phyloP scores from a whole-genome alignment of 495 filamentous ascomycete genomes.

The Staphylotrichum longicolle region DNA sequence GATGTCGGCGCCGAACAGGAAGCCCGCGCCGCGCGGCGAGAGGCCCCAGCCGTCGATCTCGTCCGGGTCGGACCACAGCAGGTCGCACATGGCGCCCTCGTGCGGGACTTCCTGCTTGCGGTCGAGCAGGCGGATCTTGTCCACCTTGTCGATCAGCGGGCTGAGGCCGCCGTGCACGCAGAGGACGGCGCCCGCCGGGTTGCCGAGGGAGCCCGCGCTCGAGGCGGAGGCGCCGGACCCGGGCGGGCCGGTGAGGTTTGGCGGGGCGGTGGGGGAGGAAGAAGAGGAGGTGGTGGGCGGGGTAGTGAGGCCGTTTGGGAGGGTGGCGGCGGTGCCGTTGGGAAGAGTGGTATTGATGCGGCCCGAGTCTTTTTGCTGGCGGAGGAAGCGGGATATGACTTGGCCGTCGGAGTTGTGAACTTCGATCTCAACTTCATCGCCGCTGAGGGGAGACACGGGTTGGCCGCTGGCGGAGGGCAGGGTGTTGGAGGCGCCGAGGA shows the following conservation, averaged over 20 bases:
- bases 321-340: slow-evolving; percentile 18
- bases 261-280: background rate
- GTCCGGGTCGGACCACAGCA: slow-evolving; percentile 97
- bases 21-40: slow-evolving; percentile 90
- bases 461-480: slow-evolving; percentile 51
- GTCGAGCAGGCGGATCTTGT: slow-evolving; percentile 93
- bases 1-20: slow-evolving; percentile 94
- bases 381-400: slow-evolving; percentile 68
- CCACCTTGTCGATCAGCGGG: slow-evolving; percentile 87
- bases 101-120: slow-evolving; percentile 98
- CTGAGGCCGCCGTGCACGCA: slow-evolving; percentile 95
- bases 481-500: slow-evolving; percentile 80
- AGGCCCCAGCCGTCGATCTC: slow-evolving; percentile 98
- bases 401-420: slow-evolving; percentile 79
- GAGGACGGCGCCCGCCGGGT: slow-evolving; percentile 77
- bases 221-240: slow-evolving; percentile 73
- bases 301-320: slow-evolving; percentile 38
- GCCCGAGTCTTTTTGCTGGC: slow-evolving; percentile 36
- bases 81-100: slow-evolving; percentile 98
- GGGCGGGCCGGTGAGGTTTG: slow-evolving; percentile 63
- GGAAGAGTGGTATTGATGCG: slow-evolving; percentile 2
- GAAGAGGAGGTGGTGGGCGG: background rate
- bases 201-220: slow-evolving; percentile 60
- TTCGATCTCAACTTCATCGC: slow-evolving; percentile 85
- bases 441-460: slow-evolving; percentile 46